These are phyloP conservation scores for Fraxinus platypoda DNA, from an alignment of 305 asterid species.

Conservation along the genomic window DNA sequence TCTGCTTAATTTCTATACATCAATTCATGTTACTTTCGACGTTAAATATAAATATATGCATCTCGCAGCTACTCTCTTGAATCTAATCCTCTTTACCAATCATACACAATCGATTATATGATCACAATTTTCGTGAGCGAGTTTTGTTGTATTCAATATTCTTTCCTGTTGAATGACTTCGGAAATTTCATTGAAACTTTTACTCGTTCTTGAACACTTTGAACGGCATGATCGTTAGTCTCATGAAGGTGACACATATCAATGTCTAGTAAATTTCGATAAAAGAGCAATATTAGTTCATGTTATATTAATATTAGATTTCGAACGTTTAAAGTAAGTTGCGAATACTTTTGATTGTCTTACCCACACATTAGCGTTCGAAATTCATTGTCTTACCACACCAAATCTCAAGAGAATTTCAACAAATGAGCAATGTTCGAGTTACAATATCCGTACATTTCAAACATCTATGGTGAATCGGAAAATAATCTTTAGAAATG, in stretches of 20 bases:
- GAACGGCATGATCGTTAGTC: not conserved
- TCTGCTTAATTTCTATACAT: not conserved
- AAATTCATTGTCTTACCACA: not conserved
- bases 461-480: not conserved
- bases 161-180: not conserved
- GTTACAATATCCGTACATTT: not conserved
- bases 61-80: not conserved
- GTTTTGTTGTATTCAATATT: not conserved
- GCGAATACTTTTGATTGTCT: not conserved
- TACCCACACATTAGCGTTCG: not conserved
- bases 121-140: not conserved
- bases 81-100: not conserved
- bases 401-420: not conserved
- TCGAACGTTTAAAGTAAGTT: not conserved
- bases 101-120: not conserved
- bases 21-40: not conserved
- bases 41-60: not conserved
- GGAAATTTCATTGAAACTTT: not conserved
- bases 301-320: not conserved
- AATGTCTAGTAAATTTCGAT: not conserved
- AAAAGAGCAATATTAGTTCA: not conserved
- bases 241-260: not conserved
- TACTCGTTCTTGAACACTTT: not conserved
- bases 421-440: not conserved
- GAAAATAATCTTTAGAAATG: not conserved